Evolutionary conservation across 192 early-diverging fungal species (phyloP), one percentile per base, ranked within the genome.

Genomic region (Backusella tarrabulga): DNA sequence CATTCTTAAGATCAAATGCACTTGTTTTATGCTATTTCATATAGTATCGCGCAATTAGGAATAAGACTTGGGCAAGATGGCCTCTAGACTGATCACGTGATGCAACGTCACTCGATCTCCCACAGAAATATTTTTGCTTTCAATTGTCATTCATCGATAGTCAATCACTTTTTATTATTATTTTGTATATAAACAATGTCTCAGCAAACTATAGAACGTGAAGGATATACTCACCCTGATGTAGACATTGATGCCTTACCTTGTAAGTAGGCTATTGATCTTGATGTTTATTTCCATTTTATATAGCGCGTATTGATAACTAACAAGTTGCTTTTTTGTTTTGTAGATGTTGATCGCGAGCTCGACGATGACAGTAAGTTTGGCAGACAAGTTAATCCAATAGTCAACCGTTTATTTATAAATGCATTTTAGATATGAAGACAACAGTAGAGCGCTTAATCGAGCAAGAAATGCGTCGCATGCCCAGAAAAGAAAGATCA

Each of bases 401-500:
- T n/a, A 36, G 6, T 21, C 71, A n/a, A 12, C 34, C 21, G 2
- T 40, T 72, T 26, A 15, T 36, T 21, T 14, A 56, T 21, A 21
- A 56, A 2, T 44, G 72, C 17, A 23, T 52, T 36, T 42, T 78
- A 88, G 87, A 83, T 67, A 84, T 85, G 75, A 84, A 84, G 26
- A 76, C 76, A 26, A 67, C 83, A 38, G 86, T 89, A 34, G 86
- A 89, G 74, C 83, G 86, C 42, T 68, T 89, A 71, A 81, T 89
- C 74, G 86, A 86, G 52, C 78, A 85, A 56, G 88, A 89, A 78
- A 85, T 89, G 85, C 83, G 84, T 74, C 83, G 80, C 34, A 86
- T 83, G 80, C 78, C 81, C 67, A 72, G 80, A 71, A 82, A 84
- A 40, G 76, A 83, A 4, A 9, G 79, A 32, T 75, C 79, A 0